Evolutionary conservation across 2,329 filamentous ascomycete genomes (phyloP), one percentile per base, ranked within the genome.

Genomic region (Penicillium sp.): DNA sequence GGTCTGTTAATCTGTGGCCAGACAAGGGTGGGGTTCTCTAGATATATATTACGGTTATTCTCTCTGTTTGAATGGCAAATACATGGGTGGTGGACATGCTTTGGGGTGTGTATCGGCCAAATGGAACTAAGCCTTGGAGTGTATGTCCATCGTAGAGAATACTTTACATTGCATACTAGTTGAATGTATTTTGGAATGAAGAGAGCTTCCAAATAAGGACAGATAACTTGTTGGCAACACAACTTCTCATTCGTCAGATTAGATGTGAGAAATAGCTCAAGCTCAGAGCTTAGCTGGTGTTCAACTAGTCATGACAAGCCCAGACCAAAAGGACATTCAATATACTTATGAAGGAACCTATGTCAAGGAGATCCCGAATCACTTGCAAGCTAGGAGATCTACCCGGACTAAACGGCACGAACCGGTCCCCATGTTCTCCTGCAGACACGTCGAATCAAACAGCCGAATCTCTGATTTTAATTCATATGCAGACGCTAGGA

Each of bases 401-500:
- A 33, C 14, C 14, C 3, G 17, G 25, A 12, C 9, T 12, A n/a
- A n/a, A 33, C 3, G 14, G 8, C 1, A 16, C 9, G 8, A 1
- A 10, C 19, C 5, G 12, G 12, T 22, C 11, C 22, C 9, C 28
- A 45, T 30, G 43, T 45, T 25, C 12, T 22, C 22, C 22, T 48
- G 36, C 16, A 33, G 26, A 37, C 28, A 50, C 37, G 47, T 50
- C 42, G 12, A 37, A 17, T 25, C 17, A n/a, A 30, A 16, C 28
- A 28, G 9, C 16, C 16, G 19, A 17, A 26, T 50, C 36, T 17
- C 47, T 17, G 28, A 50, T 35, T 43, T 43, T 16, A 50, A 35
- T 26, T 37, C 48, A 50, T 50, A 50, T 50, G 37, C 38, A 44
- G 47, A 26, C n/a, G n/a, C 26, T 25, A 48, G 30, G 5, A 5